A percentile compares a stretch with the other conserved stretches of the same genome.
Conservation (phyloP, 2,329 filamentous ascomycete species). For the Lachnellula willkommii region DNA sequence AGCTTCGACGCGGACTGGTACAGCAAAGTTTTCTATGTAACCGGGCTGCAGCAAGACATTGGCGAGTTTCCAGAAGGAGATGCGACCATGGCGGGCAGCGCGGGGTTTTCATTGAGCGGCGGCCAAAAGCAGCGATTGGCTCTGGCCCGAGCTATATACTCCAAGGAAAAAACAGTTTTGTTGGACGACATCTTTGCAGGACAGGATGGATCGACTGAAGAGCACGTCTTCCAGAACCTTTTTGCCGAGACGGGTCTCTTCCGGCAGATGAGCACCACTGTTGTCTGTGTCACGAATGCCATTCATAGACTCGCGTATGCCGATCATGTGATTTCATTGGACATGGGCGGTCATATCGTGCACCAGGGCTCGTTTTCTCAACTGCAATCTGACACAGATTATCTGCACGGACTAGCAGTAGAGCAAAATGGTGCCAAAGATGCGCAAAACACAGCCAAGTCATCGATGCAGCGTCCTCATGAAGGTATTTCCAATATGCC, state of each 20-base stretch:
- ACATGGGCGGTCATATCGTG: constrained; percentile 25
- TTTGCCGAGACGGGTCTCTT: constrained; percentile 18
- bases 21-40: constrained; percentile 57
- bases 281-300: constrained; percentile 36
- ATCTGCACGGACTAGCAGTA: constrained; percentile 18
- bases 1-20: constrained; percentile 54
- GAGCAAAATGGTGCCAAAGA: constrained; percentile 9
- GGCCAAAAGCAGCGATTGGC: constrained; percentile 24
- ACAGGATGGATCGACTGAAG: constrained; percentile 21
- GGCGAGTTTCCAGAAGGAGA: constrained; percentile 56
- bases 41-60: constrained; percentile 56
- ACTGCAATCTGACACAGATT: constrained; percentile 7
- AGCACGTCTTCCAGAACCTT: constrained; percentile 19
- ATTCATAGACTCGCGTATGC: constrained; percentile 16
- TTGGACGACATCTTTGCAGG: constrained; percentile 22
- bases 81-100: constrained; percentile 34
- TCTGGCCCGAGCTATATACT: constrained; percentile 43
- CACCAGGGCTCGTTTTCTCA: constrained; percentile 28
- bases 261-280: constrained; percentile 29
- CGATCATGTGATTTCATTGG: constrained; percentile 31
- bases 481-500: no score
- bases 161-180: constrained; percentile 17
- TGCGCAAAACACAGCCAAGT: not conserved
- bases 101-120: constrained; percentile 33
- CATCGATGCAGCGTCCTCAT: constrained; percentile 6